These are phyloP conservation scores for Trametes elegans DNA, from an alignment of 768 basidiomycete species.

Conservation along the genomic window DNA sequence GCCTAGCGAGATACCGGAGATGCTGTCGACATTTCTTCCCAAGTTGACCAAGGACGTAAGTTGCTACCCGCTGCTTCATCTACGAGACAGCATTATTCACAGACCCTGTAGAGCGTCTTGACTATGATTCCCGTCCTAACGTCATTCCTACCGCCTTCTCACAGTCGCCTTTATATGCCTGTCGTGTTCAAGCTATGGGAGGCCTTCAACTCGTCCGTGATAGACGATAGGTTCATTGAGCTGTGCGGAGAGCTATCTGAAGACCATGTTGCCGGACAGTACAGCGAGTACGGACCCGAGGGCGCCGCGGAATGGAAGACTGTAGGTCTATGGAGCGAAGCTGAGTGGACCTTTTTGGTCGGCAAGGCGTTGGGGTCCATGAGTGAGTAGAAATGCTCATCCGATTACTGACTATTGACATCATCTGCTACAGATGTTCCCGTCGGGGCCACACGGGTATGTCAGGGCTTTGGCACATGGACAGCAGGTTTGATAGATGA, in stretches of 20 bases:
- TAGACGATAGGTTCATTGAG: constrained; percentile 76
- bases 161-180: constrained; percentile 67
- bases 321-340: constrained; percentile 85
- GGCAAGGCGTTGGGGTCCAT: constrained; percentile 80
- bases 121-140: constrained; percentile 74
- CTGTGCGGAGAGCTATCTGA: constrained; percentile 67
- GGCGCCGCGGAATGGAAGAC: constrained; percentile 69
- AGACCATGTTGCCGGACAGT: constrained; percentile 61
- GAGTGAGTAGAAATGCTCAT: constrained; percentile 37
- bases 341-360: constrained; percentile 81
- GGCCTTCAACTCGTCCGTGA: constrained; percentile 67
- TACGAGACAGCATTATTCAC: not conserved
- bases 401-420: not conserved
- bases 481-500: too few relatives aligned
- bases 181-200: constrained; percentile 75
- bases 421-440: constrained; percentile 53
- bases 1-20: constrained; percentile 58
- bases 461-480: not conserved
- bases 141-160: constrained; percentile 71
- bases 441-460: constrained; percentile 65
- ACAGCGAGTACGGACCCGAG: constrained; percentile 51
- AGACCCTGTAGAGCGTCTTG: constrained; percentile 50
- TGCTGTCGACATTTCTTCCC: constrained; percentile 72
- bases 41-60: constrained; percentile 68
- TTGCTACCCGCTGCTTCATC: not conserved